These are phyloP conservation scores for Geosmithia morbida DNA, from an alignment of 2,329 filamentous ascomycete genomes.

Conservation along the genomic window DNA sequence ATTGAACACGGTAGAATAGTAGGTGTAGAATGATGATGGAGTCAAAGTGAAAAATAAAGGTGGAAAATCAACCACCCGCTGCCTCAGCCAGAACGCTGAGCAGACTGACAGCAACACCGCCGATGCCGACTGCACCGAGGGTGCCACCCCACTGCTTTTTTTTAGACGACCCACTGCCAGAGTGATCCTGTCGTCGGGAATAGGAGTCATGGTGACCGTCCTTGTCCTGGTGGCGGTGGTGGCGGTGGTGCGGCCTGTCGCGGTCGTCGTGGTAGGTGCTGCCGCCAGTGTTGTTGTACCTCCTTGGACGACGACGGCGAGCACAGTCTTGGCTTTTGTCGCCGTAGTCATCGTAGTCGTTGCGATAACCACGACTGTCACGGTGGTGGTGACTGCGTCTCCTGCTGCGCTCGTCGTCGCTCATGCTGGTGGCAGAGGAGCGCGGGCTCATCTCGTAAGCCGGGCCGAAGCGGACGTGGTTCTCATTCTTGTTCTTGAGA, in stretches of 20 bases:
- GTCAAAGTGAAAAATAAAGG: neutral
- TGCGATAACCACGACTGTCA: constrained; percentile 4
- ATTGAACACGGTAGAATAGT: too few species aligned
- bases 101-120: constrained; percentile 44
- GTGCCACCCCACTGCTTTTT: constrained; percentile 37
- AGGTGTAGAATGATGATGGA: neutral
- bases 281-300: neutral
- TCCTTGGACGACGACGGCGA: neutral
- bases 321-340: neutral
- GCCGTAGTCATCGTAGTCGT: constrained; percentile 4
- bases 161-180: constrained; percentile 13
- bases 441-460: constrained; percentile 23
- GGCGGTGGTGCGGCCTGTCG: constrained; percentile 26
- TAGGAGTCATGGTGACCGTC: constrained; percentile 3
- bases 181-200: constrained; percentile 12
- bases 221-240: constrained; percentile 23
- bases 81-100: constrained; percentile 44
- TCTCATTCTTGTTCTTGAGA: constrained; percentile 45
- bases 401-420: constrained; percentile 11
- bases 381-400: constrained; percentile 11
- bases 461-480: constrained; percentile 39
- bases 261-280: constrained; percentile 3
- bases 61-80: constrained; percentile 13
- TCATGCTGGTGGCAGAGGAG: neutral
- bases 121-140: constrained; percentile 42